A percentile compares a stretch with the other conserved stretches of the same genome.
These are phyloP conservation scores for Oxyria digyna DNA, from an alignment of 148 eudicot species.

Conservation along the genomic window DNA sequence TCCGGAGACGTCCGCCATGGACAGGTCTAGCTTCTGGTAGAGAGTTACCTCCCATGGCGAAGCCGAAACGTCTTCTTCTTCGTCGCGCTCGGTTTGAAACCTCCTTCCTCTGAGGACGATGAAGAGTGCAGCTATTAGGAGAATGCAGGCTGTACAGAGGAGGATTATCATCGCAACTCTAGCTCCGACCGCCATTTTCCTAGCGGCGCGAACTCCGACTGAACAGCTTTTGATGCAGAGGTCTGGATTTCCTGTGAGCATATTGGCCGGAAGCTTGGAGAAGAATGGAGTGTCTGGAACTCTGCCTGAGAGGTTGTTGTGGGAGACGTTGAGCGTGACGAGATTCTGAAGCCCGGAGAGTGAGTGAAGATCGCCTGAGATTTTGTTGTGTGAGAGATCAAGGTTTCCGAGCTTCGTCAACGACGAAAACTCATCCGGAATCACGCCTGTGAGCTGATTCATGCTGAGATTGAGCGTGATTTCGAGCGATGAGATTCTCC, in stretches of 20 bases:
- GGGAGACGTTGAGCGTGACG: slow-evolving; percentile 62
- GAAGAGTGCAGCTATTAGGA: slow-evolving; percentile 48
- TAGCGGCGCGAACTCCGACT: slow-evolving; percentile 7
- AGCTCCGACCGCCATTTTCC: slow-evolving; percentile 23
- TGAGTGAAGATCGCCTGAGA: slow-evolving; percentile 48
- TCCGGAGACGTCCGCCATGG: slow-evolving; percentile 54
- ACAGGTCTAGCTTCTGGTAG: slow-evolving; percentile 73
- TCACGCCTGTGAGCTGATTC: slow-evolving; percentile 60
- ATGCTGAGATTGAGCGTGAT: slow-evolving; percentile 79
- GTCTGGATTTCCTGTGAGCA: slow-evolving; percentile 41
- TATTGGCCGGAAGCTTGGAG: slow-evolving; percentile 49
- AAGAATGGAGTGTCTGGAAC: slow-evolving; percentile 64
- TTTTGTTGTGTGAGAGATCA: slow-evolving; percentile 62
- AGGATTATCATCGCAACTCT: slow-evolving; percentile 65
- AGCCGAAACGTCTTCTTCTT: slow-evolving; percentile 43
- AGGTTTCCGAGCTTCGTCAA: slow-evolving; percentile 67
- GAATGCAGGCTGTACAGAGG: slow-evolving; percentile 42
- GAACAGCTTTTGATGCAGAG: slow-evolving; percentile 36
- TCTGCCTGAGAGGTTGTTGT: slow-evolving; percentile 55
- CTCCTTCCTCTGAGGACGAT: slow-evolving; percentile 31
- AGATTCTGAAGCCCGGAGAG: slow-evolving; percentile 56
- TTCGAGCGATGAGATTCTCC: slow-evolving; percentile 67
- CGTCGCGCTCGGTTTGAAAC: slow-evolving; percentile 8
- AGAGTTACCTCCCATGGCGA: slow-evolving; percentile 90
- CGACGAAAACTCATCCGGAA: slow-evolving; percentile 50